Base-by-base conservation (phyloP, 2,329 filamentous ascomycete genomes). In the Coniochaeta sp. region DNA sequence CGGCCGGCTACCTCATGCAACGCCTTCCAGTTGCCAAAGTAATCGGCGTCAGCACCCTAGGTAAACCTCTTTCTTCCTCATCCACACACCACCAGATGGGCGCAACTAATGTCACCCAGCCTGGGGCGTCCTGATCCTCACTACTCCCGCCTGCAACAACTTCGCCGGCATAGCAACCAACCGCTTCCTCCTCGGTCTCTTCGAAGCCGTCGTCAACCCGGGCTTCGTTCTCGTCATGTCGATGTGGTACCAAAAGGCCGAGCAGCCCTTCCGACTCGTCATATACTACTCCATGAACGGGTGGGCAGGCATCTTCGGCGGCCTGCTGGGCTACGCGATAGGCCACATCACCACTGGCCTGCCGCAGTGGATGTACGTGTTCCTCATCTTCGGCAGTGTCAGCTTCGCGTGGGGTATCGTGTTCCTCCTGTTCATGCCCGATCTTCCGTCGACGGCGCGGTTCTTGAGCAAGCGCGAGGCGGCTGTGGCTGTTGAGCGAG, bases 301-400 rank as follows among this genome's bases (percentile, higher is more conserved):
- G 2, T 69, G 83, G 12, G 80, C 78, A 2, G 81, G 78, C 12
- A 81, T 82, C 74, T 79, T 83, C 51, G 81, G 81, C n/a, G 78
- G 74, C 1, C 62, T 82, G 1, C 71, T 82, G 10, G 77, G 77
- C 1, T 83, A 82, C 56, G 81, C 76, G 5, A 71, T 84, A 9
- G 81, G 81, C 1, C 78, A 83, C 58, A 84, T 83, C 57, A 72
- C 66, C 0, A 68, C 71, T 4, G 75, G 72, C 0, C 66, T 80
- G 3, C 65, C 70, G 0, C 63, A 67, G 22, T 82, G 78, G 77
- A 78, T 76, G 71, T 79, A 79, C 53, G 72, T 82, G 18, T 85
- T 81, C 64, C 57, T 82, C 14, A 81, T 83, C 54, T 81, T 82
- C 58, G 73, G 79, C 1, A 74, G 77, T 55, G 72, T 82, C 52